Evolutionary conservation across 208 protist species (phyloP).

Genomic region (Crithidia expoeki): DNA sequence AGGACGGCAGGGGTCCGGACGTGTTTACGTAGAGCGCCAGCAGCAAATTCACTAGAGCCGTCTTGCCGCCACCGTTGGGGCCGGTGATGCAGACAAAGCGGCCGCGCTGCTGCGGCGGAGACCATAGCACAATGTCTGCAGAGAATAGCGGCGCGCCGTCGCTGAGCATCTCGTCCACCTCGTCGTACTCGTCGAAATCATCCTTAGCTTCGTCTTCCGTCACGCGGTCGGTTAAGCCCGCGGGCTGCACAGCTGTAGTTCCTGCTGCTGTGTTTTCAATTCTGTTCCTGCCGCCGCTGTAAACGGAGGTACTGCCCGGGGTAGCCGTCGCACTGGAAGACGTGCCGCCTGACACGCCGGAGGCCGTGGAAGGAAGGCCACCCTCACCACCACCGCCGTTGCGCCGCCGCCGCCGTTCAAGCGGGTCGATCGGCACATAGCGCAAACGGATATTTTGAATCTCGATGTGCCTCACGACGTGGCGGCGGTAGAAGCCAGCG

Average conservation of each 20-base stretch:
- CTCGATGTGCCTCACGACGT: constrained; percentile 28
- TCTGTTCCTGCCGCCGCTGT: not conserved
- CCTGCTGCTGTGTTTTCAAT: not conserved
- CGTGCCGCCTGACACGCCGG: not conserved
- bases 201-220: constrained; percentile 4
- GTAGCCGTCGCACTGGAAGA: constrained; percentile 1
- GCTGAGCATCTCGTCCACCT: not conserved
- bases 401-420: constrained; percentile 1
- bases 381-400: constrained; percentile 2
- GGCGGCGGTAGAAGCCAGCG: constrained; percentile 28
- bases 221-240: not conserved
- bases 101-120: constrained; percentile 29
- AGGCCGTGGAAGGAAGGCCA: not conserved
- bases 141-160: constrained; percentile 19
- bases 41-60: constrained; percentile 60
- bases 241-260: no score
- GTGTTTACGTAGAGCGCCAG: constrained; percentile 47
- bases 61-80: constrained; percentile 61
- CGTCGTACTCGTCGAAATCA: constrained; percentile 11
- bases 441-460: constrained; percentile 35
- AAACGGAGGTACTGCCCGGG: constrained; percentile 7
- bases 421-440: constrained; percentile 11
- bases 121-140: constrained; percentile 27
- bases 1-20: constrained; percentile 3
- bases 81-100: constrained; percentile 70